Base-by-base conservation (phyloP, 148 eudicot genomes). In the Vaccinium vitisidaea region DNA sequence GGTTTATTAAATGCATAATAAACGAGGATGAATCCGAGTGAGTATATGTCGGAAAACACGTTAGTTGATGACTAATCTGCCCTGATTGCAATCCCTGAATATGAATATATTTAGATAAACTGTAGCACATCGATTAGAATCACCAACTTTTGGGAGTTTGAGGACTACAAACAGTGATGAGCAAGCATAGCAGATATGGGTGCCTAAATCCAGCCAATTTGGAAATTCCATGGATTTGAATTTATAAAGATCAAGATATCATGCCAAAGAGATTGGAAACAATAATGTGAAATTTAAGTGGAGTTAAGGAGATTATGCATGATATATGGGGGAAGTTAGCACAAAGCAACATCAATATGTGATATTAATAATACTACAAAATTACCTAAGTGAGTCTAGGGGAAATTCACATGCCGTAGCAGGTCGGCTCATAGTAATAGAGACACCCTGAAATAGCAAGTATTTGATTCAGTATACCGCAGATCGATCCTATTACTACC, bases 381-480 rank as follows among this genome's bases (percentile, higher is more conserved):
- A 4, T 43, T 43, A 43, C 46, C 46, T 43, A 5, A 43, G 5
- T 43, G 46, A 43, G 46, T 43, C 6, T 43, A 43, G 46, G 46
- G 46, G 46, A 43, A 43, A 43, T 43, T 43, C 46, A 43, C 46
- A 43, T 43, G 46, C 46, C 46, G 6, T 43, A 43, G 46, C 46
- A 3, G 46, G 46, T 43, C 46, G 46, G 6, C 0, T 5, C 46
- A 5, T 43, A 43, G 46, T 43, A 43, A 43, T 43, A 43, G 5
- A 43, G 46, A 43, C 46, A 4, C 81, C 98, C 98, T 95, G 93
- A 81, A 86, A 79, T 54, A 77, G 18, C 83, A 84, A 48, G 46
- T 70, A 63, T 27, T 30, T 69, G 46, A 43, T 5, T 67, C 32
- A 78, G 58, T 49, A 52, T 21, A 13, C 0, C 2, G 43, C 36